phyloP scores from a whole-genome alignment of 1,139 yeast genomes.

The Blastobotrys serpentis region DNA sequence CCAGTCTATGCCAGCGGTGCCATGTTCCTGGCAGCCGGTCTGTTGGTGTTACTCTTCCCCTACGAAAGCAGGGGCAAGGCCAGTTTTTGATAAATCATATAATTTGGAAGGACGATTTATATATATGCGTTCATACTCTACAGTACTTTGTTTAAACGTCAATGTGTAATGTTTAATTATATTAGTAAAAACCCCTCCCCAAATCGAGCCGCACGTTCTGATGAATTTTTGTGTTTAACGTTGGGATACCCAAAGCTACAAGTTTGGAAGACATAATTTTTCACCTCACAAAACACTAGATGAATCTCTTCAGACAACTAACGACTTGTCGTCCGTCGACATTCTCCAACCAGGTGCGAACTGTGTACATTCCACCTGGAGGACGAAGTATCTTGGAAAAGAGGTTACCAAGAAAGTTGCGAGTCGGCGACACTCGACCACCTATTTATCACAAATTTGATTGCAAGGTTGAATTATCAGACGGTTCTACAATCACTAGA shows the following conservation, averaged over 20 bases:
- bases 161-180: no score
- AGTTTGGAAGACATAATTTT: no score
- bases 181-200: no score
- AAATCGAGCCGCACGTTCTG: no score
- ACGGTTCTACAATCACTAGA: conserved; percentile 84
- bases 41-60: conserved; percentile 46
- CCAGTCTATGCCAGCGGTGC: conserved; percentile 65
- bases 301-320: background rate
- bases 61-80: conserved; percentile 40
- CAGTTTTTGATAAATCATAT: conserved; percentile 4
- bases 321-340: background rate
- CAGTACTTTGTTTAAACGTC: no score
- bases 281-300: background rate
- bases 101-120: background rate
- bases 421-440: conserved; percentile 83
- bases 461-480: conserved; percentile 81
- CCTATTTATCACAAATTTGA: conserved; percentile 90
- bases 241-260: no score
- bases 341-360: conserved; percentile 14
- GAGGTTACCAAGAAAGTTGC: conserved; percentile 32
- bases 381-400: conserved; percentile 29
- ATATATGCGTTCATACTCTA: no score
- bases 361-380: conserved; percentile 29
- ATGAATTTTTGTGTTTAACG: no score
- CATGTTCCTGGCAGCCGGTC: conserved; percentile 46